Percentiles rank a stretch among this genome's conserved stretches.
Conservation (phyloP, 306 rosid genomes). For the Phaseolus lunatus region DNA sequence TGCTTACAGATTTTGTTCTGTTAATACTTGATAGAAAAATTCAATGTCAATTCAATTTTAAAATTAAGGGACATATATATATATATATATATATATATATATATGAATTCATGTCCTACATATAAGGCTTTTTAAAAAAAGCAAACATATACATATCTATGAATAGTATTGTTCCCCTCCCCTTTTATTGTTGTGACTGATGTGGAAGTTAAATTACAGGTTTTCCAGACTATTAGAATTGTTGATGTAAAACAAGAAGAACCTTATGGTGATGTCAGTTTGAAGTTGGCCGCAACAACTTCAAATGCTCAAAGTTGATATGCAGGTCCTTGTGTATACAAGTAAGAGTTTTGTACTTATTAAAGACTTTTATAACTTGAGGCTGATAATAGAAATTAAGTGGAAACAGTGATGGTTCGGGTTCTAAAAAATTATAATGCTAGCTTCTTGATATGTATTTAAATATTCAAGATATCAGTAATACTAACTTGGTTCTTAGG, state of each 20-base stretch:
- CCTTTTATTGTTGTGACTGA: neutral
- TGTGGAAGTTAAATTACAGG: conserved; percentile 57
- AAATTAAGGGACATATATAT: neutral
- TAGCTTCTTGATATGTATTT: no score
- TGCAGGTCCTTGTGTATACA: conserved; percentile 40
- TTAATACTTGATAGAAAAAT: neutral
- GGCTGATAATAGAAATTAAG: neutral
- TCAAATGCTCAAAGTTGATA: conserved; percentile 52
- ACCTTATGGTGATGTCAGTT: conserved; percentile 71
- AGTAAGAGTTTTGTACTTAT: conserved; percentile 44
- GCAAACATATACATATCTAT: neutral
- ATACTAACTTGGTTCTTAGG: neutral
- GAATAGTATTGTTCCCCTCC: neutral
- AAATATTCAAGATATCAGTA: no score
- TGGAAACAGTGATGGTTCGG: neutral
- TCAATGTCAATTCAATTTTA: neutral
- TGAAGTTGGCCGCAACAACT: conserved; percentile 58
- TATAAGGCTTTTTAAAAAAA: neutral
- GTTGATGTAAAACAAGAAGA: conserved; percentile 75
- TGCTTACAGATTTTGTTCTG: neutral
- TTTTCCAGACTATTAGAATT: conserved; percentile 67
- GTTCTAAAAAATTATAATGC: neutral
- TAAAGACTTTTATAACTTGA: neutral
- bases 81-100: no score
- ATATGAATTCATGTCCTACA: neutral